Conservation (phyloP, 2,329 filamentous ascomycete species). For the Epichloe amarillans region DNA sequence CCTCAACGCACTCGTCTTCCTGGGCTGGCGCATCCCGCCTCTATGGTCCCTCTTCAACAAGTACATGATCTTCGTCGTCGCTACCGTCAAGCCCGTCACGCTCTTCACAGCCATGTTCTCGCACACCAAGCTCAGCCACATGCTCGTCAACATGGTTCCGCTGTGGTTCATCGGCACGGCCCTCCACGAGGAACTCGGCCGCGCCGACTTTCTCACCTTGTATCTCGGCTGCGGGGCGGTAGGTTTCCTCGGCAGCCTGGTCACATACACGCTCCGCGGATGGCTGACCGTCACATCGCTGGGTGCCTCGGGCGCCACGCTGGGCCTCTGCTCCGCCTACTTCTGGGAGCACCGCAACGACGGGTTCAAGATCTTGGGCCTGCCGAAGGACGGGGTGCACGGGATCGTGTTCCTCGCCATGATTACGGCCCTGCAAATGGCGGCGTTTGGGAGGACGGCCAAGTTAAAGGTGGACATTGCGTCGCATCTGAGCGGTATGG, state of each 20-base stretch:
- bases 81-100: constrained; percentile 47
- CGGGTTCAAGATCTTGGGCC: constrained; percentile 41
- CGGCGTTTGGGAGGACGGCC: constrained; percentile 29
- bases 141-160: constrained; percentile 49
- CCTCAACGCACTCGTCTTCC: constrained; percentile 43
- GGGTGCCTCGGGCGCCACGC: constrained; percentile 53
- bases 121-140: constrained; percentile 49
- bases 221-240: constrained; percentile 46
- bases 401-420: constrained; percentile 41
- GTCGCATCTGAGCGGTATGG: constrained; percentile 39
- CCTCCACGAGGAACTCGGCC: constrained; percentile 57
- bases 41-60: constrained; percentile 54
- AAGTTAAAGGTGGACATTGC: constrained; percentile 34
- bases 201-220: constrained; percentile 55
- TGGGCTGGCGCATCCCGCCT: constrained; percentile 50
- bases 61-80: constrained; percentile 52
- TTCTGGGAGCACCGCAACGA: constrained; percentile 45
- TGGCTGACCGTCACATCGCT: constrained; percentile 38
- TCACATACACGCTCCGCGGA: constrained; percentile 31
- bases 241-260: constrained; percentile 46
- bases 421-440: constrained; percentile 35
- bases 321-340: constrained; percentile 48
- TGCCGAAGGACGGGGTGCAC: constrained; percentile 44
- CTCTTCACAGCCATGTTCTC: constrained; percentile 55
- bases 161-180: constrained; percentile 54